phyloP scores from a whole-genome alignment of 495 filamentous ascomycete species.

The Penicillium antarcticum region DNA sequence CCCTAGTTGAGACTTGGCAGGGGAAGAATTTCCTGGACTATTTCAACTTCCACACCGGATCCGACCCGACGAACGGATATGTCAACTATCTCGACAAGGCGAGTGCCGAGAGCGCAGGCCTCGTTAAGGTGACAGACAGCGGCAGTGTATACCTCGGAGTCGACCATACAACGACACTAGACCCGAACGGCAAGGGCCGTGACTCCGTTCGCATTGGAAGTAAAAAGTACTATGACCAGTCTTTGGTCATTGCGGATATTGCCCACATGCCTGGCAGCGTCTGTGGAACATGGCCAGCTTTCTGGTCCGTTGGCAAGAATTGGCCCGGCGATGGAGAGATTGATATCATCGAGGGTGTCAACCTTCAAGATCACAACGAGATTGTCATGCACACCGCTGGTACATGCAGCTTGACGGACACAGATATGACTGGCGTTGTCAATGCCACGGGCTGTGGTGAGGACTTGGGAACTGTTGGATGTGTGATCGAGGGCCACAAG shows the following conservation, averaged over 20 bases:
- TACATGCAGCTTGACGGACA: constrained; percentile 58
- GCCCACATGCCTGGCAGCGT: constrained; percentile 68
- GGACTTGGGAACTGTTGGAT: constrained; percentile 47
- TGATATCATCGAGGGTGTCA: constrained; percentile 89
- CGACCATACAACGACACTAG: constrained; percentile 38
- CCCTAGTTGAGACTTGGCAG: constrained; percentile 42
- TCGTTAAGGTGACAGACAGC: constrained; percentile 54
- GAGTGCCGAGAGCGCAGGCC: constrained; percentile 51
- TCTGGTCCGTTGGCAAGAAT: constrained; percentile 68
- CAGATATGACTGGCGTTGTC: constrained; percentile 44
- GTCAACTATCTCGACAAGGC: constrained; percentile 60
- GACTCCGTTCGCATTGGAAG: constrained; percentile 65
- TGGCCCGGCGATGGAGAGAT: constrained; percentile 86
- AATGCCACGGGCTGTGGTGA: constrained; percentile 55
- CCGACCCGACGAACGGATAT: constrained; percentile 68
- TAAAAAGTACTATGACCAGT: constrained; percentile 63
- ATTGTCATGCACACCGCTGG: constrained; percentile 74
- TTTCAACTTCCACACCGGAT: constrained; percentile 46
- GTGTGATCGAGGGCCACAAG: constrained; percentile 39
- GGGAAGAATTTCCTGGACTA: constrained; percentile 48
- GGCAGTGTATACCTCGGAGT: constrained; percentile 52
- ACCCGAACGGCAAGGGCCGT: constrained; percentile 50
- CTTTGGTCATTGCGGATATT: constrained; percentile 72
- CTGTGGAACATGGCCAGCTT: constrained; percentile 76
- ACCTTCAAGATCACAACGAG: constrained; percentile 57